Evolutionary conservation across 2,329 filamentous ascomycete genomes (phyloP), one percentile per base, ranked within the genome.

Genomic region (Aspergillus calidoustus): DNA sequence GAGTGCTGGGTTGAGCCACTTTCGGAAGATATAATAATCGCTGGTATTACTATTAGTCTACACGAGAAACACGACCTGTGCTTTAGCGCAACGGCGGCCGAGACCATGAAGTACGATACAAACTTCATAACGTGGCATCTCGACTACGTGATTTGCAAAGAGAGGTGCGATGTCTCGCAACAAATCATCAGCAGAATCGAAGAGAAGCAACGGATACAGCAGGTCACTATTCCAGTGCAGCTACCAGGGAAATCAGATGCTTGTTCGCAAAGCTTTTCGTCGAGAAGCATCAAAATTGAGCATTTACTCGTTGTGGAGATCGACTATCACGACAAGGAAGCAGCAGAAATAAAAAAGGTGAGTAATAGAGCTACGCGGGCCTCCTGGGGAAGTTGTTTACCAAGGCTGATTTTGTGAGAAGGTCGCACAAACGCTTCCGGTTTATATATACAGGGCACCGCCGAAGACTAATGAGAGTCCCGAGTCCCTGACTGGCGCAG

Each of bases 1-100:
- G 55, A 69, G 22, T 66, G 62, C n/a, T 64, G 59, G 51, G 48
- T 70, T 46, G 62, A 64, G 1, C 64, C 68, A 8, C 38, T 69
- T 4, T 51, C 55, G 4, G 66, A 69, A 25, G 54, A 44, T 4
- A 22, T 60, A 9, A 60, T 49, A 13, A 51, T 69, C 7, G 28
- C 31, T 4, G 34, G 51, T 4, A 49, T 69, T 9, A 64, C 62
- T 0, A 25, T 65, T 13, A 23, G 63, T 17, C 54, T 69, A 0
- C 5, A 62, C 5, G 67, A 70, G 47, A 64, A 66, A 15, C 68
- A 69, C 7, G 53, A 50, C 28, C 52, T 67, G 3, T 59, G 50
- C 17, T 43, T 70, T 4, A 49, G 47, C 9, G 68, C 68, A 0
- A 61, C 68, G 4, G 68, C 68, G 7, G 38, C 64, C 1, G 62